A percentile compares a stretch with the other conserved stretches of the same genome.
phyloP scores from a whole-genome alignment of 2,329 filamentous ascomycete species.

The Daldinia sp. region DNA sequence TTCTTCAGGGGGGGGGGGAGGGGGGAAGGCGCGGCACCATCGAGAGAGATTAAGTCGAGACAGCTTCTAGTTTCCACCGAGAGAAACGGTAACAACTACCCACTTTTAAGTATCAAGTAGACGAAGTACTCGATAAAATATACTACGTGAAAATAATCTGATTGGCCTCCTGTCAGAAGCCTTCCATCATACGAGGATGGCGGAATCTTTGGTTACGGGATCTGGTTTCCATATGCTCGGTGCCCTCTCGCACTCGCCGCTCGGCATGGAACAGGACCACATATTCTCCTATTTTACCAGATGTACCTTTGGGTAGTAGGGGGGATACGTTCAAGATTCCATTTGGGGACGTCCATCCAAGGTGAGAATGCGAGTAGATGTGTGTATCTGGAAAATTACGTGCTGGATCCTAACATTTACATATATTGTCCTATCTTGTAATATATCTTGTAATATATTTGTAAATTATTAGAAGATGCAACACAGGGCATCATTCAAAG shows the following conservation, averaged over 20 bases:
- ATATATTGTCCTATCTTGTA: neutral
- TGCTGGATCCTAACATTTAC: neutral
- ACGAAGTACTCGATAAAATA: constrained; percentile 17
- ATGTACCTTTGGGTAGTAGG: no score
- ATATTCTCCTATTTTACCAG: neutral
- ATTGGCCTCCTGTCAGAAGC: constrained; percentile 2
- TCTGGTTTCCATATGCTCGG: constrained; percentile 5
- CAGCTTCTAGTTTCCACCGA: constrained; percentile 35
- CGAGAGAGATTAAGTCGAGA: constrained; percentile 36
- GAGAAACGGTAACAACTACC: constrained; percentile 23
- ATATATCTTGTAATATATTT: neutral
- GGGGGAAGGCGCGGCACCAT: constrained; percentile 27
- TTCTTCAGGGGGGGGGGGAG: constrained; percentile 28
- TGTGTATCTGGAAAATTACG: neutral
- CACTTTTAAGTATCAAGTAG: constrained; percentile 35
- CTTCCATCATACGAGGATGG: constrained; percentile 10
- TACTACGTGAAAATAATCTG: neutral
- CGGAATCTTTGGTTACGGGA: neutral
- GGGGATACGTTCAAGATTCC: neutral
- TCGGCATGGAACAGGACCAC: constrained; percentile 7
- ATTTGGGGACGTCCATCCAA: neutral
- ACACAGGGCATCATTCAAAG: constrained; percentile 1
- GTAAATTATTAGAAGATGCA: neutral
- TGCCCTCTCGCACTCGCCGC: constrained; percentile 9
- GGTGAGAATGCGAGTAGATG: no score